A percentile compares a stretch with the other conserved stretches of the same genome.
These are phyloP conservation scores for Mycena indigotica DNA, from an alignment of 768 basidiomycete genomes.

Conservation along the genomic window DNA sequence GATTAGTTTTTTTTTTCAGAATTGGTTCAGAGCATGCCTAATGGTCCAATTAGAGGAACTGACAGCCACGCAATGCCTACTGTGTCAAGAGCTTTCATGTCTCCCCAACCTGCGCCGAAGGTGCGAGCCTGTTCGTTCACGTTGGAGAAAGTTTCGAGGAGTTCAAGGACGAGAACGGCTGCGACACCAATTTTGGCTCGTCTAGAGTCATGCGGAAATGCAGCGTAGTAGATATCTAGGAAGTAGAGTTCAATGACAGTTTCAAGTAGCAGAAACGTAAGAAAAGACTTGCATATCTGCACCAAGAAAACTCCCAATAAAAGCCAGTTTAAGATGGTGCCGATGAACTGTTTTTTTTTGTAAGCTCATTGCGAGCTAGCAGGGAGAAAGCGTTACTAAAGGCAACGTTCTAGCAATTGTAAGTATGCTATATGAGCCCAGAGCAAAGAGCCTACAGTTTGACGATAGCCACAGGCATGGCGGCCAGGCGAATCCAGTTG, in stretches of 20 bases:
- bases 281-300: slow-evolving; percentile 14
- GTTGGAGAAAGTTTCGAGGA: slow-evolving; percentile 7
- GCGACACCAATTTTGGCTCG: slow-evolving; percentile 10
- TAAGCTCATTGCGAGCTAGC: neutral
- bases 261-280: neutral
- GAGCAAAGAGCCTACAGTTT: neutral
- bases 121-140: neutral
- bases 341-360: slow-evolving; percentile 8
- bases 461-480: neutral
- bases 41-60: slow-evolving; percentile 7
- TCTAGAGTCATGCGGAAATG: slow-evolving; percentile 8
- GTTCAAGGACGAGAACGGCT: slow-evolving; percentile 8
- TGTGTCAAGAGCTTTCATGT: neutral
- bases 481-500: too few relatives aligned
- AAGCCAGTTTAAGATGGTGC: slow-evolving; percentile 12
- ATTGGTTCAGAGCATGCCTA: neutral
- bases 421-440: neutral
- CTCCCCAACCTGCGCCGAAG: slow-evolving; percentile 15
- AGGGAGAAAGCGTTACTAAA: neutral
- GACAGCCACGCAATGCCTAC: slow-evolving; percentile 18
- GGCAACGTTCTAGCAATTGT: neutral
- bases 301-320: slow-evolving; percentile 15
- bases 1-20: neutral
- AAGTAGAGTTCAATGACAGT: neutral
- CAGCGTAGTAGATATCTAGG: slow-evolving; percentile 13